A percentile compares a stretch with the other conserved stretches of the same genome.
These are phyloP conservation scores for Vitis hybrid DNA, from an alignment of 177 flowering plant species.

Conservation along the genomic window DNA sequence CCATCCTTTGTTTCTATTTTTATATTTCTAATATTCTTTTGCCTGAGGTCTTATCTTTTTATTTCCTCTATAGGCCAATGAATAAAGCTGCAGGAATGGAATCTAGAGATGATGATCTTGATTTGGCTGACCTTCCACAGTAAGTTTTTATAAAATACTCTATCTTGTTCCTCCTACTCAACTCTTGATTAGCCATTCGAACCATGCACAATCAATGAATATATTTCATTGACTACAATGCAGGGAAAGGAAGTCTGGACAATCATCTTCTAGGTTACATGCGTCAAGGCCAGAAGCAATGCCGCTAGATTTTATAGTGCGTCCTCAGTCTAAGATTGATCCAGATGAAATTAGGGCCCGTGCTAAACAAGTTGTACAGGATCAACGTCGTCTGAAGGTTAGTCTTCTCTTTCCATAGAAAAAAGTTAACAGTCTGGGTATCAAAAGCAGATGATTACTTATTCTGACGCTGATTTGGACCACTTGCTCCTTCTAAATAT, in stretches of 20 bases:
- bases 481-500: too few species aligned
- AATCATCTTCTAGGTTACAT: slow-evolving; percentile 63
- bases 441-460: slow-evolving; percentile 56
- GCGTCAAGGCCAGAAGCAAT: slow-evolving; percentile 91
- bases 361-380: slow-evolving; percentile 70
- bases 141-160: slow-evolving; percentile 28
- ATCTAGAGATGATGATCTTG: slow-evolving; percentile 87
- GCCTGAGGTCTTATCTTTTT: background rate
- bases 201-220: too few species aligned
- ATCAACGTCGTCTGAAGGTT: slow-evolving; percentile 87
- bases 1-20: background rate
- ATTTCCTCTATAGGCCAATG: slow-evolving; percentile 39
- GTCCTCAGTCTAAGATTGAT: slow-evolving; percentile 96
- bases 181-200: background rate
- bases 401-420: slow-evolving; percentile 6
- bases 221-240: slow-evolving; percentile 2
- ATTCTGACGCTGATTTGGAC: too few species aligned
- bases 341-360: slow-evolving; percentile 88
- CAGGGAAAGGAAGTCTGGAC: slow-evolving; percentile 74
- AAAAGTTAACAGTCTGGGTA: background rate
- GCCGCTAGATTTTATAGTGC: slow-evolving; percentile 84
- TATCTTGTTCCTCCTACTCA: background rate
- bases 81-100: slow-evolving; percentile 57
- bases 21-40: background rate
- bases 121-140: slow-evolving; percentile 66